Base-by-base conservation (phyloP, 1,284 basidiomycete species). In the Ceratobasidium sp. region DNA sequence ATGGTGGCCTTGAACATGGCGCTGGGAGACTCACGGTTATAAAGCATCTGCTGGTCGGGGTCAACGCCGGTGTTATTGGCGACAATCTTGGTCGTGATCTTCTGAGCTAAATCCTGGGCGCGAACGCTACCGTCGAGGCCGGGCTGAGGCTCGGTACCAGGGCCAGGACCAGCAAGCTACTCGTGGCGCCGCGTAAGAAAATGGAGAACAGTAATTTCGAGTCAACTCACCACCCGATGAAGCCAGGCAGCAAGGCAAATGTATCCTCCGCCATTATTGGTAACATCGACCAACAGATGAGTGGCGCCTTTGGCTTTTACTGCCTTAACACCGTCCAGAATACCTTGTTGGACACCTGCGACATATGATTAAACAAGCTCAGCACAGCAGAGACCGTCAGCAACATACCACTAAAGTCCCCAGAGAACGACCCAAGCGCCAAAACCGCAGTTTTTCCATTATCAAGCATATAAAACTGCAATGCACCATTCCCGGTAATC, bases 341-440 rank as follows among this genome's bases (percentile, higher is more conserved):
- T 78, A 48, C 84, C 84, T 37, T 80, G 78, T 76, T 85, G 69
- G 19, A 72, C 53, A 19, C 24, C 53, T 69, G 19, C 13, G 27
- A 8, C 24, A 53, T 37, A 41, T 39, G 3, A n/a, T 14, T 16
- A 24, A 46, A 22, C 34, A n/a, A 56, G 22, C 9, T 24, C 80
- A 74, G 89, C 84, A 1, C 77, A 77, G 61, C 81, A 79, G 76
- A 86, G 87, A 74, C n/a, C 7, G 7, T 41, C 2, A 16, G 59
- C 29, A 16, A 58, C 54, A 14, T 41, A 69, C 68, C 53, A 19
- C 46, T 6, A 46, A 82, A 81, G 2, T 76, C 76, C 14, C 86
- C 86, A 0, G 85, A 85, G 80, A 89, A 89, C 78, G 87, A 88
- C 19, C 88, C 88, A 16, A 89, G 83, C 22, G 87, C 86, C 62